Evolutionary conservation across 331 rosid genomes (phyloP), one percentile per base, ranked within the genome.

Genomic region (Malus hybrid): DNA sequence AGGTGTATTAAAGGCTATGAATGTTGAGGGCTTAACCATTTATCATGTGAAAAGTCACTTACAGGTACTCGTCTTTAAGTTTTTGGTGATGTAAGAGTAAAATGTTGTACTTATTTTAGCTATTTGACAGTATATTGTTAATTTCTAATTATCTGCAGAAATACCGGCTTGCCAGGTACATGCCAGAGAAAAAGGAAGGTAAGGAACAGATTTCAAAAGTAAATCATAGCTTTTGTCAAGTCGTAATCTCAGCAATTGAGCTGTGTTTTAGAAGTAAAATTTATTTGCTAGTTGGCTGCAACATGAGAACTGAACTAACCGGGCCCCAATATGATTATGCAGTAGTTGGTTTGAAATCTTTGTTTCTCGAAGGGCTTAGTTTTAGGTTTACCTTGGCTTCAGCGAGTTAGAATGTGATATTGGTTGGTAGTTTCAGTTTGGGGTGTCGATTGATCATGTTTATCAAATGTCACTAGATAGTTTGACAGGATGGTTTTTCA

Each of bases 41-140:
- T 83, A 83, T 68, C 87, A 83, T 68, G 87, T 83, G 74, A 83
- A 83, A 69, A 83, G 87, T 61, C 87, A 83, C 79, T 83, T 83
- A 42, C 87, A 83, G 87, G 87, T 83, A 68, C 16, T 76, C 28
- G 15, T 34, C 52, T 72, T 14, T 63, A 55, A 67, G 62, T 5
- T 53, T 63, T 62, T 30, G 20, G 29, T 30, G 46, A 55, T 36
- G 66, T 66, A 8, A 13, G 36, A 65, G 13, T 29, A 11, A 12
- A 36, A 26, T 60, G 50, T 5, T 57, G 62, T 66, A 53, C 18
- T 6, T 81, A 4, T 7, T 18, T 6, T 61, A 53, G 42, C 66
- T 28, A 75, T 65, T 50, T 70, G 36, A 64, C 20, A 7, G 48
- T 13, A 2, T 26, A 6, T 39, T 55, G 33, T 28, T 42, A 26